These are phyloP conservation scores for Geranium brycei DNA, from an alignment of 345 rosid species.

Conservation along the genomic window DNA sequence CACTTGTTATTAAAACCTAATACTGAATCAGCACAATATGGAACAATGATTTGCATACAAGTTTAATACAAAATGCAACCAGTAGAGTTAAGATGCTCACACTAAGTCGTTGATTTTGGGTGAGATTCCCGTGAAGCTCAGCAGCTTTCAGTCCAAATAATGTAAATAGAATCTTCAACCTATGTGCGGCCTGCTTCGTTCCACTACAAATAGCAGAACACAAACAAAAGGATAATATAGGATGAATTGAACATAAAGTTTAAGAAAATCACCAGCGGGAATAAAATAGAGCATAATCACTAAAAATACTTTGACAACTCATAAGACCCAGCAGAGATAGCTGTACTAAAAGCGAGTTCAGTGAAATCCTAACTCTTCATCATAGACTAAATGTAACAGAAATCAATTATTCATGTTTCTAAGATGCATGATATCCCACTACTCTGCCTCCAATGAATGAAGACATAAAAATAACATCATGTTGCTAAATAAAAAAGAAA, in stretches of 20 bases:
- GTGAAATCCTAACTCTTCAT: too few relatives aligned
- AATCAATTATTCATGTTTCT: neutral
- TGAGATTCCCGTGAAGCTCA: constrained; percentile 97
- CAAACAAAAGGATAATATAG: constrained; percentile 5
- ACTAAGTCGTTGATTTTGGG: constrained; percentile 91
- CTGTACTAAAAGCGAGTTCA: neutral
- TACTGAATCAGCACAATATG: too few relatives aligned
- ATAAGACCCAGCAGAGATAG: neutral
- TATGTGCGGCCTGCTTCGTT: constrained; percentile 89
- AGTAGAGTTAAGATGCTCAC: constrained; percentile 32
- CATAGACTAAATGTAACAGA: neutral
- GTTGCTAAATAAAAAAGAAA: neutral
- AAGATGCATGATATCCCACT: neutral
- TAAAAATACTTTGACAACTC: neutral
- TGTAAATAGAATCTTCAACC: constrained; percentile 86
- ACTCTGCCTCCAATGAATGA: neutral
- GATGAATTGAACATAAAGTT: neutral
- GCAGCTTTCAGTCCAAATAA: constrained; percentile 77
- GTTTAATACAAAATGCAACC: neutral
- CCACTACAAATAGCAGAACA: constrained; percentile 40
- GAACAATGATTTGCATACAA: too few relatives aligned
- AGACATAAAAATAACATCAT: neutral
- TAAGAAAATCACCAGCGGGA: too few relatives aligned
- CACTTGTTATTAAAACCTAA: too few relatives aligned
- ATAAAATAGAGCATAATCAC: neutral